Evolutionary conservation across 2,329 filamentous ascomycete species (phyloP), one percentile per base, ranked within the genome.

Genomic region (Neophaeococcomyces mojaviensis): DNA sequence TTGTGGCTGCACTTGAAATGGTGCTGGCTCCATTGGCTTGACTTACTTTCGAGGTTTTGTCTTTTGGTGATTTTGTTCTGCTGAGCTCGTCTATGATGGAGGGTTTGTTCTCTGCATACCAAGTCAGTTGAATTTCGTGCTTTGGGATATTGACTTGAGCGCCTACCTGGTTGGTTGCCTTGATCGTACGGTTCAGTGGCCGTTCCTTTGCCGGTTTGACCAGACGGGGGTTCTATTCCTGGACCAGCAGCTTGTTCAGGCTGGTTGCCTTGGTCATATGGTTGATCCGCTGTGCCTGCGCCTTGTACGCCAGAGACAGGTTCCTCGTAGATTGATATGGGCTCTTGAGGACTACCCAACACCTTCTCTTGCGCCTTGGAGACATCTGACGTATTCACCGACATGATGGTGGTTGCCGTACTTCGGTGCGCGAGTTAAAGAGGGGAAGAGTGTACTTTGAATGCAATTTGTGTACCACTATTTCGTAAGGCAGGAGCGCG

Each of bases 201-300:
- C 31, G 50, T 53, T 22, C 52, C 52, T 44, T 49, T 49, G 3
- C 50, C 52, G 31, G 50, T 50, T 35, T 49, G 40, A 26, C 50
- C 52, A 4, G 48, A 47, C 3, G 47, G 41, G 33, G 52, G 52
- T 35, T 54, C 52, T 32, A 46, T 38, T 7, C 41, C 46, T 31
- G 49, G 16, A 40, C 30, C 42, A 22, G 31, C 39, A 12, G 24
- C 20, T 41, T 45, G 40, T 44, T 50, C 54, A 42, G 50, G 47
- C 20, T 51, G 52, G 32, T 55, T 56, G 18, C 52, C 54, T 33
- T 46, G 50, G 32, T 56, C 54, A 39, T 55, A 56, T 13, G 54
- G 54, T 12, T 51, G 44, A 16, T 49, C 44, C n/a, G 34, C 31
- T 18, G 54, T 56, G 26, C 54, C 54, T 44, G 49, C 48, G 24